Base-by-base conservation (phyloP, 495 filamentous ascomycete genomes). In the Penicillium flavigenum region DNA sequence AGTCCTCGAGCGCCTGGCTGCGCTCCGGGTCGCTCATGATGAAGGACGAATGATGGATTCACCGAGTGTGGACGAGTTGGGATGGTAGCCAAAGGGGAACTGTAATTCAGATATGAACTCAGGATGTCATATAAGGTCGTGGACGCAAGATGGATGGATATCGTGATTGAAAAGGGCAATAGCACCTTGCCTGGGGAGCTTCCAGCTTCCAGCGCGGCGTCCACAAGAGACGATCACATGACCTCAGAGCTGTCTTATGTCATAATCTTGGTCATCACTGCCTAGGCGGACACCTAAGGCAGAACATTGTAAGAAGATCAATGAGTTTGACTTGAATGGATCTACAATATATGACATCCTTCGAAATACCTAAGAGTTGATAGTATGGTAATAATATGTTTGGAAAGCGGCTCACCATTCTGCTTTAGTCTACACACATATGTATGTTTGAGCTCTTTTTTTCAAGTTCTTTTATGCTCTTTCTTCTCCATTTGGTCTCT, bases 1-100 rank as follows among this genome's bases (percentile, higher is more conserved):
- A 96, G 47, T 90, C 85, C 59, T 91, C 83, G 63, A 97, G 85
- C 67, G 92, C 88, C 70, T 89, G 84, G 51, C 88, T 80, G 67
- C 92, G 83, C 81, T 96, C 92, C 53, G 79, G 78, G 61, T 83
- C 80, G 62, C 68, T 75, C 80, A 83, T 83, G 47, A 58, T 73
- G 72, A 58, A 57, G 39, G 57, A 56, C 39, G 45, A 48, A 47
- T 41, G 36, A 45, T 29, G 41, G 47, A 31, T 54, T 53, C 34
- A 50, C 52, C 48, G 38, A 43, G 39, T 41, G 39, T 36, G 45
- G 16, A 44, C 38, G 34, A 26, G 51, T 39, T n/a, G 12, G 45
- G 31, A 45, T 22, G 54, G 38, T 55, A 54, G 52, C 41, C 20
- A 34, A 27, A 48, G 24, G 11, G 29, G 17, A 20, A 31, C 22